These are phyloP conservation scores for Phanerochaete carnosa DNA, from an alignment of 768 basidiomycete genomes.

Conservation along the genomic window DNA sequence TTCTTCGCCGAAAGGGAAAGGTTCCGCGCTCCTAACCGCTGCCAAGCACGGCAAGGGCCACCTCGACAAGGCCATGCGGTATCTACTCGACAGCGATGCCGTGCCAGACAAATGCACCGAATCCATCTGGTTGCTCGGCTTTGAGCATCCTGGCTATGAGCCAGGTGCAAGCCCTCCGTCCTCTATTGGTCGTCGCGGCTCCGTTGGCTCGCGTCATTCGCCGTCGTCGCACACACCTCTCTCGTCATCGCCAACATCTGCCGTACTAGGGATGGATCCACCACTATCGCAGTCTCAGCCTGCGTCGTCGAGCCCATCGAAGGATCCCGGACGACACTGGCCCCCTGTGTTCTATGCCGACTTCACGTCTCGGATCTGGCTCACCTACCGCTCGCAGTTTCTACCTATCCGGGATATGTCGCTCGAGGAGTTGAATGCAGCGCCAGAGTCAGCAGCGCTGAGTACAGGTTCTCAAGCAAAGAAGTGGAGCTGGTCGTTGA, in stretches of 20 bases:
- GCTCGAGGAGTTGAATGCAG: slow-evolving; percentile 40
- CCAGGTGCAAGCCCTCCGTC: slow-evolving; percentile 26
- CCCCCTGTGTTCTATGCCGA: slow-evolving; percentile 83
- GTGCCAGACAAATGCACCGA: slow-evolving; percentile 79
- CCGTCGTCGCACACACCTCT: slow-evolving; percentile 44
- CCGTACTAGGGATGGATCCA: slow-evolving; percentile 22
- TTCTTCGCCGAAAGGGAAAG: slow-evolving; percentile 41
- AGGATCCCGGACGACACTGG: slow-evolving; percentile 57
- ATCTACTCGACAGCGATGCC: slow-evolving; percentile 89
- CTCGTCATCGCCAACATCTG: slow-evolving; percentile 33
- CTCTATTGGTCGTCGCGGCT: slow-evolving; percentile 31
- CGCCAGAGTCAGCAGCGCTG: slow-evolving; percentile 17
- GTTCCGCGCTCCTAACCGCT: slow-evolving; percentile 56
- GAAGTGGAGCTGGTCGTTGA: slow-evolving; percentile 61
- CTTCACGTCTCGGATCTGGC: slow-evolving; percentile 85
- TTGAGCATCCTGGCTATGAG: slow-evolving; percentile 76
- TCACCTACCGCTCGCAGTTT: slow-evolving; percentile 90
- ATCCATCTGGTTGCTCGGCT: slow-evolving; percentile 88
- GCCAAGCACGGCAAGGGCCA: slow-evolving; percentile 75
- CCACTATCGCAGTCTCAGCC: slow-evolving; percentile 36
- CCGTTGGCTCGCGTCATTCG: slow-evolving; percentile 39
- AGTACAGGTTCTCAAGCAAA: slow-evolving; percentile 40
- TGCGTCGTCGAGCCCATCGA: slow-evolving; percentile 26
- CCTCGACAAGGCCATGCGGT: slow-evolving; percentile 80
- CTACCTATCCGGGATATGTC: slow-evolving; percentile 69